These are phyloP conservation scores for Talaromyces albobiverticillius DNA, from an alignment of 2,329 filamentous ascomycete species.

Conservation along the genomic window DNA sequence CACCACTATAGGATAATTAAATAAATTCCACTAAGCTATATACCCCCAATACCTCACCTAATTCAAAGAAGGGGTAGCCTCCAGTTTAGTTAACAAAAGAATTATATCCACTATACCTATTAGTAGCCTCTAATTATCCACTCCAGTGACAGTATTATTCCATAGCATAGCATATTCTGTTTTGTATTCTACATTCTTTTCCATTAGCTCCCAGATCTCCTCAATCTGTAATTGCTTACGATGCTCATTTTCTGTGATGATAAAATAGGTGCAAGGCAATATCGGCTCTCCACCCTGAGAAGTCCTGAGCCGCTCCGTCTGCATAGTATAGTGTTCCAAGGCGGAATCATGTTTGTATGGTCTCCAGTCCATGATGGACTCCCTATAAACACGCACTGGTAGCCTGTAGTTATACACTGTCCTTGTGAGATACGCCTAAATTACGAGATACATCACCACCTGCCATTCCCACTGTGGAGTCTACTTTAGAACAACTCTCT, in stretches of 20 bases:
- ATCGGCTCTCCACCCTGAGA: constrained; percentile 55
- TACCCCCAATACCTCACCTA: constrained; percentile 62
- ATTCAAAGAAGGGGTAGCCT: constrained; percentile 54
- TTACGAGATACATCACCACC: too few species aligned
- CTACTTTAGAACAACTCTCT: too few species aligned
- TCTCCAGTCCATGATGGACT: constrained; percentile 31
- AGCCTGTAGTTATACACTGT: too few species aligned
- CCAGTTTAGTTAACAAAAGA: constrained; percentile 58
- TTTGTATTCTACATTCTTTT: constrained; percentile 44
- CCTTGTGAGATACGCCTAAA: too few species aligned
- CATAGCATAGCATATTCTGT: constrained; percentile 44
- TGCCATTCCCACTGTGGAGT: too few species aligned
- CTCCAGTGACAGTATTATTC: constrained; percentile 38
- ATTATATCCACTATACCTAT: constrained; percentile 52
- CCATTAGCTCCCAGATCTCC: constrained; percentile 42
- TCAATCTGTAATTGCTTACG: constrained; percentile 40
- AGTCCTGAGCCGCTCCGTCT: constrained; percentile 58
- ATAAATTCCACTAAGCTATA: constrained; percentile 65
- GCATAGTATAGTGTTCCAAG: constrained; percentile 56
- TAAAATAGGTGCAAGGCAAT: constrained; percentile 58
- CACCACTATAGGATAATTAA: constrained; percentile 63
- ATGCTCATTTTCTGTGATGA: constrained; percentile 55
- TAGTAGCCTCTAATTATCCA: constrained; percentile 20
- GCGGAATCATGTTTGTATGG: constrained; percentile 50
- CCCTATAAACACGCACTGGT: too few species aligned